These are phyloP conservation scores for Clarireedia monteithiana DNA, from an alignment of 2,329 filamentous ascomycete species.

Conservation along the genomic window DNA sequence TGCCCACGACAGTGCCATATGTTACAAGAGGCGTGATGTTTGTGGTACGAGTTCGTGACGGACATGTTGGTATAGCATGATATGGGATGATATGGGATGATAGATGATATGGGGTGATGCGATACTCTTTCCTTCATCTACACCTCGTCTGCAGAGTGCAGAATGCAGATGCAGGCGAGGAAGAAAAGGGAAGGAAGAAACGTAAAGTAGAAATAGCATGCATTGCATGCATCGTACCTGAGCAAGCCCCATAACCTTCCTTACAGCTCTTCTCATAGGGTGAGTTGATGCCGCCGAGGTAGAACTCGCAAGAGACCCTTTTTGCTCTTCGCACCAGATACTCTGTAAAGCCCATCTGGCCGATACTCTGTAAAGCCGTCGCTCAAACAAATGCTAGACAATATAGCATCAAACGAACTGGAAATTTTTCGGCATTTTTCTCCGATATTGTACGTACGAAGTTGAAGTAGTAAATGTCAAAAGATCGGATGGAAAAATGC, in stretches of 20 bases:
- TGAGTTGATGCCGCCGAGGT: not conserved
- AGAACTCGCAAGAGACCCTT: too few relatives aligned
- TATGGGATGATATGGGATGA: not conserved
- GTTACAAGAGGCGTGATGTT: not conserved
- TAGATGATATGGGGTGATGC: not conserved
- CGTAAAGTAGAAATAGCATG: not conserved
- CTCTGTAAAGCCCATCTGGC: too few relatives aligned
- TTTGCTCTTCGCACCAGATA: too few relatives aligned
- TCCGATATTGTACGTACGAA: not conserved
- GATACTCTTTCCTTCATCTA: not conserved
- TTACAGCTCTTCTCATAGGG: too few relatives aligned
- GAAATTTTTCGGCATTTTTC: not conserved
- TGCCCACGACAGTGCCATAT: not conserved
- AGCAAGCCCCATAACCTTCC: conserved; percentile 1
- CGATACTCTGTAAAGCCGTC: too few relatives aligned
- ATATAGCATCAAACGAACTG: too few relatives aligned
- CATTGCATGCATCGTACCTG: conserved; percentile 4
- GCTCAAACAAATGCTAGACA: too few relatives aligned
- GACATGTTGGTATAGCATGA: not conserved
- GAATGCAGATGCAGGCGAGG: not conserved
- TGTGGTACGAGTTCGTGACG: not conserved
- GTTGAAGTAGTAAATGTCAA: not conserved
- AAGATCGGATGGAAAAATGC: not conserved
- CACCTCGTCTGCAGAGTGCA: too few relatives aligned
- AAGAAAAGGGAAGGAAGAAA: not conserved